Evolutionary conservation across 2,329 filamentous ascomycete species (phyloP).

Genomic region (Alternaria brassicae): DNA sequence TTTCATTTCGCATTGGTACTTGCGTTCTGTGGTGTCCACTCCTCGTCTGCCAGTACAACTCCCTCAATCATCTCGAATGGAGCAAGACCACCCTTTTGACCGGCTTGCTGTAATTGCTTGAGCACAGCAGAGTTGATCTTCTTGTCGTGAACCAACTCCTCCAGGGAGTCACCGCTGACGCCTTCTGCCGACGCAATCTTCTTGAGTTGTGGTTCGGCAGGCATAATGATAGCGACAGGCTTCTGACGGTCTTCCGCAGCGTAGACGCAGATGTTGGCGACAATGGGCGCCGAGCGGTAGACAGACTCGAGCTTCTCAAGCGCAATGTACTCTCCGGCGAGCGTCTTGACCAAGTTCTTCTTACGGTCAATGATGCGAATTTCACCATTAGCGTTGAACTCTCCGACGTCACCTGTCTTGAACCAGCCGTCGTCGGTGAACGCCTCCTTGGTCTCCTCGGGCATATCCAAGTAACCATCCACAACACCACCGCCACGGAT

Average conservation of each 20-base stretch:
- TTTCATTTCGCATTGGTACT: conserved; percentile 51
- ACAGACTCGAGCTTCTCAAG: conserved; percentile 93
- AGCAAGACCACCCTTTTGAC: conserved; percentile 69
- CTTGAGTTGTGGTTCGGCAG: conserved; percentile 63
- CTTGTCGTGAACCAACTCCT: conserved; percentile 71
- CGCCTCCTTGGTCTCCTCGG: conserved; percentile 79
- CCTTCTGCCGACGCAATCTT: conserved; percentile 64
- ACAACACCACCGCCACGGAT: conserved; percentile 81
- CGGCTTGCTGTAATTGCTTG: conserved; percentile 72
- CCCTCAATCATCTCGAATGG: conserved; percentile 78
- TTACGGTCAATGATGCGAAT: conserved; percentile 90
- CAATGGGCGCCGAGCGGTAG: conserved; percentile 80
- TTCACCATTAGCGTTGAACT: conserved; percentile 81
- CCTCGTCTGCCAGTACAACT: conserved; percentile 80
- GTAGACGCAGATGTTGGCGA: conserved; percentile 87
- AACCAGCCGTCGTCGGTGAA: conserved; percentile 92
- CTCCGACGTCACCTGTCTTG: conserved; percentile 94
- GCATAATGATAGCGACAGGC: conserved; percentile 81
- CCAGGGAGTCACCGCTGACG: conserved; percentile 68
- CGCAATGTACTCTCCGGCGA: conserved; percentile 95
- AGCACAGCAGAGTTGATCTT: conserved; percentile 70
- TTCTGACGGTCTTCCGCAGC: conserved; percentile 77
- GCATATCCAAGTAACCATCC: conserved; percentile 81
- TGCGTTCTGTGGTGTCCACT: conserved; percentile 87
- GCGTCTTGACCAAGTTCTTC: conserved; percentile 97